Evolutionary conservation across 1,284 basidiomycete genomes (phyloP), one percentile per base, ranked within the genome.

Genomic region (Heterobasidion occidentale): DNA sequence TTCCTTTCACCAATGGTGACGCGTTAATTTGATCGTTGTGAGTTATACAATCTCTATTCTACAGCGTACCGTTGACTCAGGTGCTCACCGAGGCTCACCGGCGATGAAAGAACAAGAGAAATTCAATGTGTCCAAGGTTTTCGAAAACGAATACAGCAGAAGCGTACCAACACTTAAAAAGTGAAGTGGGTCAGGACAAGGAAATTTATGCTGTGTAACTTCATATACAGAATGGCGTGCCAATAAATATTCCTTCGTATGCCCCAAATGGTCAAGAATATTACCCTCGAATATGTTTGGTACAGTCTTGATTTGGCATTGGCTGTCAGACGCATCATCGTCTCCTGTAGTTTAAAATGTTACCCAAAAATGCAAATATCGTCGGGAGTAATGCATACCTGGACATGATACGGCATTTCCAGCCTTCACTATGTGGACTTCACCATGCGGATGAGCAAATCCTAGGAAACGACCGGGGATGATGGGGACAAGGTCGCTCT

Each of bases 381-480:
- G 12, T 19, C 36, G 20, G 9, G 8, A 45, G 20, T 11, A 34
- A 33, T 46, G 51, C 56, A 20, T 7, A 60, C 65, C 68, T 3
- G 65, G 55, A 61, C 74, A 75, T 36, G 69, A 53, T 9, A 70
- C 64, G 2, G 67, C 71, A 42, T 61, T 61, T 9, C 64, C 68
- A 9, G 64, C 61, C 5, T 62, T 54, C 36, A 65, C 52, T 53
- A 76, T 70, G 59, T 76, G 73, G 19, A 71, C 62, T 62, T 76
- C 74, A 20, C 70, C 70, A 36, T 64, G 60, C 7, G 70, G 66
- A 56, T 76, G 74, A 47, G 60, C 51, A 63, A 68, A 75, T 44
- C 74, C 74, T n/a, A 76, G 63, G 59, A 65, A 66, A 12, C 69
- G 69, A 7, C 73, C 72, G 7, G 74, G 74, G 7, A 76, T 62